These are phyloP conservation scores for Neurospora sp. DNA, from an alignment of 495 filamentous ascomycete genomes.

Conservation along the genomic window DNA sequence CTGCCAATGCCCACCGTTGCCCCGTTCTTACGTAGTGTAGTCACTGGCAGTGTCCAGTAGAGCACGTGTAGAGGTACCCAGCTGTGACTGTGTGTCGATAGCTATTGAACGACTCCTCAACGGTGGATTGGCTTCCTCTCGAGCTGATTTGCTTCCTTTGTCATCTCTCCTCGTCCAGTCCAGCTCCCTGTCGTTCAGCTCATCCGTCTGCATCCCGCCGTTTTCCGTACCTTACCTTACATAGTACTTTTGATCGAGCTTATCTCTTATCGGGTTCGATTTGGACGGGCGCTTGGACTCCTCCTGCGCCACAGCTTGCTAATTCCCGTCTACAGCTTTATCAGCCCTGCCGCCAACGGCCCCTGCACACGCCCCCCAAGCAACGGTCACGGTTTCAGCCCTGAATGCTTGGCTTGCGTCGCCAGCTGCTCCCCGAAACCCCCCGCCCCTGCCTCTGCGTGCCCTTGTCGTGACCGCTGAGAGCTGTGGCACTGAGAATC, in stretches of 20 bases:
- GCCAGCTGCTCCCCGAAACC: not conserved
- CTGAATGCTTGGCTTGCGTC: not conserved
- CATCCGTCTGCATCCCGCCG: not conserved
- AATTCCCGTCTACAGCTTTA: not conserved
- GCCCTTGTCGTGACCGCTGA: not conserved
- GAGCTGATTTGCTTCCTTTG: not conserved
- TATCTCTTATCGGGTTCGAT: not conserved
- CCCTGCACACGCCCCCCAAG: not conserved
- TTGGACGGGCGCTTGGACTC: not conserved
- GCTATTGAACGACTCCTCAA: not conserved
- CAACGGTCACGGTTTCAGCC: not conserved
- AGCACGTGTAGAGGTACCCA: not conserved
- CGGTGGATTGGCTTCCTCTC: not conserved
- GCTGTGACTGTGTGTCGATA: not conserved
- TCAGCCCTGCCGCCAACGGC: not conserved
- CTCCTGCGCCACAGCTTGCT: not conserved
- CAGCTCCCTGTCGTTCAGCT: not conserved
- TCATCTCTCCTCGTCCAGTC: not conserved
- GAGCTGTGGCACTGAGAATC: not conserved
- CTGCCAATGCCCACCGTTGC: not conserved
- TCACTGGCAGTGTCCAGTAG: not conserved
- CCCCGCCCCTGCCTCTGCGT: not conserved
- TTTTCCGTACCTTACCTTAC: not conserved
- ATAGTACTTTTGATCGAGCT: not conserved
- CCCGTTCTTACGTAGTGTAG: not conserved